Evolutionary conservation across 768 basidiomycete species (phyloP).

Genomic region (Leccinellum rugosiceps): DNA sequence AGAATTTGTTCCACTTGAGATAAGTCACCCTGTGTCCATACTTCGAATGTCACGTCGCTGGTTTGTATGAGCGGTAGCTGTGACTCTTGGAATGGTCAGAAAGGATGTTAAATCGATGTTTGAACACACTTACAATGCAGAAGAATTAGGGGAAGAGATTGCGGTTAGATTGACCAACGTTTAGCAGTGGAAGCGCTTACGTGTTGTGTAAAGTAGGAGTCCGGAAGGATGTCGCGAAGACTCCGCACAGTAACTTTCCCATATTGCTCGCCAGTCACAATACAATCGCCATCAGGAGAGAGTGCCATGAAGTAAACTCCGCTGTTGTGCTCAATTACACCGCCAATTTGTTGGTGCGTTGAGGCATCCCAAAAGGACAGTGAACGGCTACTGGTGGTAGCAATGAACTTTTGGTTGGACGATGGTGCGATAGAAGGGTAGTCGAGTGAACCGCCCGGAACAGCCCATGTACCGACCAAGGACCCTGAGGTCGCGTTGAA

Average conservation of each 20-base stretch:
- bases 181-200: background rate
- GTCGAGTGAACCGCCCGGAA: background rate
- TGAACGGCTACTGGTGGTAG: background rate
- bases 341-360: background rate
- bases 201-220: background rate
- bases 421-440: background rate
- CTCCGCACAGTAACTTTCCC: background rate
- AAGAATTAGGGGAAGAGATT: no score
- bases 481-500: background rate
- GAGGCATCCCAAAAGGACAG: background rate
- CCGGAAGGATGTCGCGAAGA: background rate
- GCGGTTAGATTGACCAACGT: no score
- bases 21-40: background rate
- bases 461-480: background rate
- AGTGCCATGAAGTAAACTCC: background rate
- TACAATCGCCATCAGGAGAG: background rate
- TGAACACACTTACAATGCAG: background rate
- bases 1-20: background rate
- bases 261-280: background rate
- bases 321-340: background rate
- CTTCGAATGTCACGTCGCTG: background rate
- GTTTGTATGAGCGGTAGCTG: background rate
- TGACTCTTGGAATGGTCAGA: background rate
- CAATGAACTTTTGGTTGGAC: background rate
- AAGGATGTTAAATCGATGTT: fast-evolving